Conservation (phyloP, 2,329 filamentous ascomycete genomes). For the Colletotrichum ledebouriae region DNA sequence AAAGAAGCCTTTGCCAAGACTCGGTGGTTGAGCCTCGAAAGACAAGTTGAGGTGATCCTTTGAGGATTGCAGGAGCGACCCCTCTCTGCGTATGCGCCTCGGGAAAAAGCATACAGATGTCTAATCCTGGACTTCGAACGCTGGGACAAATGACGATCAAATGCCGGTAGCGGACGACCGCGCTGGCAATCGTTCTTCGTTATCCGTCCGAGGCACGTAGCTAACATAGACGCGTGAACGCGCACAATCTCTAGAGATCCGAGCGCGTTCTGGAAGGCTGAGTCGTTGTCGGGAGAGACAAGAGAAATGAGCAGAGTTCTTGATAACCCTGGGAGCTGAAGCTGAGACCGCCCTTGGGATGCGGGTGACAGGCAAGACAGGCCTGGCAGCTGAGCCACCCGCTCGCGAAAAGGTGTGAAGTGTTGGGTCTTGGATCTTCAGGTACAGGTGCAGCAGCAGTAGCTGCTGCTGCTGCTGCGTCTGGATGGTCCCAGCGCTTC, state of each 20-base stretch:
- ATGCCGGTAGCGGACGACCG: too few relatives aligned
- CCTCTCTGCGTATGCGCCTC: neutral
- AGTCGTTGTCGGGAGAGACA: neutral
- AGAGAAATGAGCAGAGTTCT: neutral
- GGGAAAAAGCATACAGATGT: neutral
- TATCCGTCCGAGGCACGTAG: neutral
- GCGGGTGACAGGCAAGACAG: neutral
- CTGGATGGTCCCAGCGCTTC: conserved; percentile 18
- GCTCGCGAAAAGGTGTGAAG: too few relatives aligned
- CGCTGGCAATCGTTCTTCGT: neutral
- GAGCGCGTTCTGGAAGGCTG: neutral
- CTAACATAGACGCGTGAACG: too few relatives aligned
- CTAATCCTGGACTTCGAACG: neutral
- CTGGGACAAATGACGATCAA: neutral
- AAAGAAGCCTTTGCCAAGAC: conserved; percentile 12
- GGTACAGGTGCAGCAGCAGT: too few relatives aligned
- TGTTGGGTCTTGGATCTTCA: too few relatives aligned
- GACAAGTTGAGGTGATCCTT: conserved; percentile 7
- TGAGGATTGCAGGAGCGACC: neutral
- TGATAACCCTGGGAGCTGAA: neutral
- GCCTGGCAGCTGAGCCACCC: neutral
- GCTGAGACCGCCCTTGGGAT: neutral
- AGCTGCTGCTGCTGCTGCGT: too few relatives aligned
- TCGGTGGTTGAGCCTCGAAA: conserved; percentile 5
- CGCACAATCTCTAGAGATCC: too few relatives aligned